Conservation (phyloP, 1,284 basidiomycete species). For the Puccinia polysora region DNA sequence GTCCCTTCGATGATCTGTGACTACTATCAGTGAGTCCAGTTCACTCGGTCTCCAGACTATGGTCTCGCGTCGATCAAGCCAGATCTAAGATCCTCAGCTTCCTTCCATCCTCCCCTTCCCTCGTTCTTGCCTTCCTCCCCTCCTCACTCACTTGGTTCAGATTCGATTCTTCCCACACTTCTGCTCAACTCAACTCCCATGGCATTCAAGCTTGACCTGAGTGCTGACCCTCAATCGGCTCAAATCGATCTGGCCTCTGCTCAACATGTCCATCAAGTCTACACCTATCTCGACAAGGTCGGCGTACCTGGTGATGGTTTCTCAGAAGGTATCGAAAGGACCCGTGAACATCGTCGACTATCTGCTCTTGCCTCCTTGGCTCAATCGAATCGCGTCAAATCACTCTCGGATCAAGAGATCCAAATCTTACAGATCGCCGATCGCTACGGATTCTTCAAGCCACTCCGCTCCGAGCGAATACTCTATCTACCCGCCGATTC, state of each 20-base stretch:
- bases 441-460: conserved; percentile 81
- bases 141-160: too few species aligned
- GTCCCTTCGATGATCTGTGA: too few species aligned
- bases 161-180: too few species aligned
- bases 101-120: too few species aligned
- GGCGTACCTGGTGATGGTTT: conserved; percentile 88
- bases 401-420: conserved; percentile 59
- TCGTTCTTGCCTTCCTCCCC: too few species aligned
- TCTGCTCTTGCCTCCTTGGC: conserved; percentile 48
- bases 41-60: too few species aligned
- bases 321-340: conserved; percentile 83
- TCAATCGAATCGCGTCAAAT: conserved; percentile 58
- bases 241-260: conserved; percentile 71
- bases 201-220: too few species aligned
- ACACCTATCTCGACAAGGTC: conserved; percentile 73
- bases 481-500: conserved; percentile 69
- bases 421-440: conserved; percentile 68
- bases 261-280: conserved; percentile 79
- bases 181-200: too few species aligned
- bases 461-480: conserved; percentile 56
- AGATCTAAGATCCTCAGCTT: too few species aligned
- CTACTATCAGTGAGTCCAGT: too few species aligned
- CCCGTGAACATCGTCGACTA: conserved; percentile 66
- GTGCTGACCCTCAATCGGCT: conserved; percentile 52
- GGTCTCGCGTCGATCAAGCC: too few species aligned